Conservation (phyloP, 805 yeast species). For the Millerozyma miso region DNA sequence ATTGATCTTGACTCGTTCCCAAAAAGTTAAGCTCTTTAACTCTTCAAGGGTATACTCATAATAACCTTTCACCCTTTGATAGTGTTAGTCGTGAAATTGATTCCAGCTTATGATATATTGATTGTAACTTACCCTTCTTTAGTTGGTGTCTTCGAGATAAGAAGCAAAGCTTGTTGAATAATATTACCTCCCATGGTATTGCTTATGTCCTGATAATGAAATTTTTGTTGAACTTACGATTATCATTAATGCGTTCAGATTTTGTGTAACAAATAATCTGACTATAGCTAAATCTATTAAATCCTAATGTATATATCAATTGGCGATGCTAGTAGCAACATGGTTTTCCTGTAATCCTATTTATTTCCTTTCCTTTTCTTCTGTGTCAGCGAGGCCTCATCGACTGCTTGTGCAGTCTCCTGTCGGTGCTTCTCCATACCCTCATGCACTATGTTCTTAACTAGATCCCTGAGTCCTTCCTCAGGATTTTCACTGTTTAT, state of each 20-base stretch:
- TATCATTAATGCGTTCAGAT: not conserved
- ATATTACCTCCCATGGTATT: not conserved
- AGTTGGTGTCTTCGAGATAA: constrained; percentile 3
- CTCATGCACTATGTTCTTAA: constrained; percentile 60
- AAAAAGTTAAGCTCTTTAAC: constrained; percentile 53
- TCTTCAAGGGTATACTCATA: constrained; percentile 43
- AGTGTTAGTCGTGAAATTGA: not conserved
- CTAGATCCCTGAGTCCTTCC: constrained; percentile 64
- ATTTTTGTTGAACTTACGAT: not conserved
- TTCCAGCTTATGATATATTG: not conserved
- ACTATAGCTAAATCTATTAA: too few species aligned
- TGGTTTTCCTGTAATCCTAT: not conserved
- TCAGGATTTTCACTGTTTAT: constrained; percentile 80
- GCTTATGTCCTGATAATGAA: not conserved
- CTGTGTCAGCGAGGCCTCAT: constrained; percentile 18
- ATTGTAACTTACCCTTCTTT: constrained; percentile 5
- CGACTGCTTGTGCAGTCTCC: constrained; percentile 10
- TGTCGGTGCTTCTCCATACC: constrained; percentile 37
- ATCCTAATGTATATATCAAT: too few species aligned
- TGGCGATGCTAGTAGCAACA: too few species aligned
- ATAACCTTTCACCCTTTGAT: constrained; percentile 11
- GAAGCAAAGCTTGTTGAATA: not conserved
- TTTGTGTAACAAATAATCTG: not conserved
- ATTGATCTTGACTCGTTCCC: constrained; percentile 54
- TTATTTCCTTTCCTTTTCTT: constrained; percentile 27